phyloP scores from a whole-genome alignment of 106 monocot species.

The Acorus calamus region DNA sequence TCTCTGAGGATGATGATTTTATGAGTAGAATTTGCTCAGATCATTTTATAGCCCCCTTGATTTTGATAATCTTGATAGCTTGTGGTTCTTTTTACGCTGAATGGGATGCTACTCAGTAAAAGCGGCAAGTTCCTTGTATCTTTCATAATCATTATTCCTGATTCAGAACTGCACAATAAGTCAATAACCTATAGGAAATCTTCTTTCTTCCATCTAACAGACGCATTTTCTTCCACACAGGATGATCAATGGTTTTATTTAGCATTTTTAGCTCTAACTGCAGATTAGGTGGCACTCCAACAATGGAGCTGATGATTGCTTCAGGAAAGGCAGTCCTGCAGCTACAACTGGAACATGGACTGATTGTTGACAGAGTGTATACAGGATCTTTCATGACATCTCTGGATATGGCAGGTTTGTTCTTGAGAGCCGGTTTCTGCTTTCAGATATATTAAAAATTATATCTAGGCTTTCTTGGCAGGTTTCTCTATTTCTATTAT shows the following conservation, averaged over 20 bases:
- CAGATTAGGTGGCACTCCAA: conserved; percentile 81
- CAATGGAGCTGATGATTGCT: conserved; percentile 97
- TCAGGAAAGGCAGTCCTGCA: conserved; percentile 80
- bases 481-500: conserved; percentile 91
- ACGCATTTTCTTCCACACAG: too few species aligned
- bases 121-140: too few species aligned
- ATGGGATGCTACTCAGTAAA: too few species aligned
- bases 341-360: conserved; percentile 82
- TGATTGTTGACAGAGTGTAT: conserved; percentile 95
- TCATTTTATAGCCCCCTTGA: too few species aligned
- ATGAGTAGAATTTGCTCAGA: too few species aligned
- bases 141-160: too few species aligned
- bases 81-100: too few species aligned
- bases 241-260: neutral
- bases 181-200: too few species aligned
- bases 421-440: conserved; percentile 3
- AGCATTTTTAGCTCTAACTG: neutral
- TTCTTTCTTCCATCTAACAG: too few species aligned
- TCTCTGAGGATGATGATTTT: too few species aligned
- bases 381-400: conserved; percentile 95
- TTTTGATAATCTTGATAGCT: too few species aligned
- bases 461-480: conserved; percentile 18
- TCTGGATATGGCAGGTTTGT: conserved; percentile 95
- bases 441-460: neutral
- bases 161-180: too few species aligned